These are phyloP conservation scores for Phialemoniopsis sp. DNA, from an alignment of 2,329 filamentous ascomycete species.

Conservation along the genomic window DNA sequence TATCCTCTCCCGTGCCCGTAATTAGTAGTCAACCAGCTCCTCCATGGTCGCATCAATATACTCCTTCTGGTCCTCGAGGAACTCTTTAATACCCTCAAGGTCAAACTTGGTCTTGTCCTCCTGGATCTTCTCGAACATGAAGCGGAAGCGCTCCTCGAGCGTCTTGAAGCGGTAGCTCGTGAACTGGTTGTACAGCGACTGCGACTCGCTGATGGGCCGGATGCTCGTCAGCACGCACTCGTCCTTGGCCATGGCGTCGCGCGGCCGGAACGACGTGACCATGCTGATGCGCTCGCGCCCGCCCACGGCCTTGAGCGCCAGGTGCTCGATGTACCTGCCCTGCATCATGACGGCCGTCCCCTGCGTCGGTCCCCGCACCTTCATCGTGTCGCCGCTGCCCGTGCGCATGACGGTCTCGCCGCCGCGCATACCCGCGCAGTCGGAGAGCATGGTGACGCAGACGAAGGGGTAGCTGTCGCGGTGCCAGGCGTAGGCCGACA, in stretches of 20 bases:
- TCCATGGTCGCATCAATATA: too few species aligned
- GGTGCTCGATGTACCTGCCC: constrained; percentile 63
- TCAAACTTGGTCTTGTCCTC: constrained; percentile 6
- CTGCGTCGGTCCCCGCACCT: constrained; percentile 53
- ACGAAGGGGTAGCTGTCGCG: constrained; percentile 64
- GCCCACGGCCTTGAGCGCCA: constrained; percentile 55
- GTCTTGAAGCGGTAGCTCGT: constrained; percentile 60
- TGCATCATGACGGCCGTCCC: constrained; percentile 62
- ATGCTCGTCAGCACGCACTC: constrained; percentile 59
- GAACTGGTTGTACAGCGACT: constrained; percentile 57
- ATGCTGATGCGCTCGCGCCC: constrained; percentile 59
- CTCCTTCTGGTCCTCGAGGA: too few species aligned
- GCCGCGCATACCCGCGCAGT: constrained; percentile 58
- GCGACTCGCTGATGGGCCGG: constrained; percentile 51
- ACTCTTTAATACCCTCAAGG: too few species aligned
- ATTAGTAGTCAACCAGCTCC: too few species aligned
- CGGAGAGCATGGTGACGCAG: constrained; percentile 65
- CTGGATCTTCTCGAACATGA: constrained; percentile 27
- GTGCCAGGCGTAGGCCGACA: constrained; percentile 40
- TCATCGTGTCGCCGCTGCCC: constrained; percentile 47
- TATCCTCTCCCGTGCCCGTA: too few species aligned
- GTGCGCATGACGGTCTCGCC: constrained; percentile 60
- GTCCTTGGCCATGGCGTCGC: constrained; percentile 47
- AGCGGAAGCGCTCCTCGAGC: constrained; percentile 51
- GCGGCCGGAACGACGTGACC: constrained; percentile 63